Evolutionary conservation across 768 basidiomycete genomes (phyloP), one percentile per base, ranked within the genome.

Genomic region (Naganishia vaughanmartiniae): DNA sequence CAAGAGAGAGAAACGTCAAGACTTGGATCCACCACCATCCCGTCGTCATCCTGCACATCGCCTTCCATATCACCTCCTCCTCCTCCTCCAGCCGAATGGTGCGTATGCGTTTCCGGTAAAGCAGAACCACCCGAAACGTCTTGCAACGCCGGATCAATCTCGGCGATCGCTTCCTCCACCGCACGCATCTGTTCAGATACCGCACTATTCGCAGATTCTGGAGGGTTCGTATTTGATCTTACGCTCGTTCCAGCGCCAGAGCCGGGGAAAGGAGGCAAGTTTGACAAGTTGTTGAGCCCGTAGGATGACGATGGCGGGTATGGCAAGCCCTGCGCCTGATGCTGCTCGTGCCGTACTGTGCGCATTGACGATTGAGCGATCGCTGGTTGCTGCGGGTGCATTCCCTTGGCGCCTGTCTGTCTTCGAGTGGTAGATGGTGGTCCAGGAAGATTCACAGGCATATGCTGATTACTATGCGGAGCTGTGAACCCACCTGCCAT

Each of bases 121-220:
- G 10, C 42, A 42, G 42, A 42, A 15, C 10, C 42, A 15, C 9
- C 42, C 9, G 42, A 42, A 42, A 15, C 15, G 10, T 36, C 42
- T 24, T 45, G 36, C 60, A 63, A 63, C 6, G 14, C 24, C 39
- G 60, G 60, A 63, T 63, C 60, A 45, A 63, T 63, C 42, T 63
- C 60, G 4, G 60, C 60, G 36, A 63, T 42, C 9, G 39, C 33
- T 39, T 58, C 57, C 57, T 45, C 60, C n/a, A 51, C 48, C 48
- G 48, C 48, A 14, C 48, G 48, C 48, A 51, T 51, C 48, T 51
- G 48, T 26, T 51, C 48, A 1, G 48, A 51, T 51, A 51, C 48
- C n/a, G 48, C 42, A 42, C 42, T 42, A 15, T 2, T 2, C 42
- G 42, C 42, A 15, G 42, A 42, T 7, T 15, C 42, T 42, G 42